Evolutionary conservation across 129 eudicot genomes (phyloP).

Genomic region (Deinandra increscens): DNA sequence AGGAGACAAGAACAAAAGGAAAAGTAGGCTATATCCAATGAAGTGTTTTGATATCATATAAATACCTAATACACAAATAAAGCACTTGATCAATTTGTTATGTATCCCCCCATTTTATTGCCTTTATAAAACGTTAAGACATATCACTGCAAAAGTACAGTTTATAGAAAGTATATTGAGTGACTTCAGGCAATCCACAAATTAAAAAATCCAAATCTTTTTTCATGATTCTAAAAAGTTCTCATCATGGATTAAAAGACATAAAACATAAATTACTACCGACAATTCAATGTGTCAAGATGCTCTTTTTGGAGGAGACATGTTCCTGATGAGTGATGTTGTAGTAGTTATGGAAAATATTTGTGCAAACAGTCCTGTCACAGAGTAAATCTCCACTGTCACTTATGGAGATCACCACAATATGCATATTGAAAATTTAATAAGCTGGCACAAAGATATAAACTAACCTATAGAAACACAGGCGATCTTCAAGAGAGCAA

Average conservation of each 20-base stretch:
- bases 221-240: slow-evolving; percentile 5
- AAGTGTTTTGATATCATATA: too few species aligned
- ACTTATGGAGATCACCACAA: slow-evolving; percentile 5
- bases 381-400: slow-evolving; percentile 4
- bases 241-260: slow-evolving; percentile 10
- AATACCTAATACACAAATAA: background rate
- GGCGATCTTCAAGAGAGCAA: slow-evolving; percentile 38
- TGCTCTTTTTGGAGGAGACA: slow-evolving; percentile 85
- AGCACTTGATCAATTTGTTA: background rate
- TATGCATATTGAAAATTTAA: background rate
- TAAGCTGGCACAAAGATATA: background rate
- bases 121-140: background rate
- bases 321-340: slow-evolving; percentile 54
- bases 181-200: background rate
- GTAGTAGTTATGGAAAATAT: slow-evolving; percentile 51
- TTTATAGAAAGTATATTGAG: background rate
- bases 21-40: background rate
- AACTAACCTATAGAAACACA: slow-evolving; percentile 48
- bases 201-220: background rate
- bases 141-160: background rate
- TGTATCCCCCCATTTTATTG: background rate
- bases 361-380: slow-evolving; percentile 56
- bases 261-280: slow-evolving; percentile 10
- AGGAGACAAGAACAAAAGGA: background rate
- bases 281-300: slow-evolving; percentile 35